Evolutionary conservation across 1,284 basidiomycete genomes (phyloP).

Genomic region (Kalmanozyma brasiliensis): DNA sequence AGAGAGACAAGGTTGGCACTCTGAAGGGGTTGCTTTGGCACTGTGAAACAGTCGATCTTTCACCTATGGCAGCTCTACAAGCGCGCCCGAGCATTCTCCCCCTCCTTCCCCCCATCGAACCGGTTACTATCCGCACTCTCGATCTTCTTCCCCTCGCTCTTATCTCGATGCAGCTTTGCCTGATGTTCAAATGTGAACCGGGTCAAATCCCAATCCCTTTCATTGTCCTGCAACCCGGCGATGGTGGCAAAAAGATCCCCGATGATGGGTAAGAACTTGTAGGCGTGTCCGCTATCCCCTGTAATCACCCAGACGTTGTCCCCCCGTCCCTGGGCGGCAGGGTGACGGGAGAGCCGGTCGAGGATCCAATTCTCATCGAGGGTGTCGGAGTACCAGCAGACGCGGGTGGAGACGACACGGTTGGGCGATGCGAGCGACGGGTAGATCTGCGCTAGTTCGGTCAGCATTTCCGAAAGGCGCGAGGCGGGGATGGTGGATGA

Average conservation of each 20-base stretch:
- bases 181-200: constrained; percentile 52
- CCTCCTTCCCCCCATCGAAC: background rate
- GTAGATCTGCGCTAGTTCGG: constrained; percentile 74
- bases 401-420: constrained; percentile 74
- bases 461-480: constrained; percentile 72
- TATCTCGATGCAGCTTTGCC: constrained; percentile 7
- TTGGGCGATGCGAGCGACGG: constrained; percentile 72
- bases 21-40: too few relatives aligned
- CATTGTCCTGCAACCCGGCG: constrained; percentile 8
- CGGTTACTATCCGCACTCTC: constrained; percentile 31
- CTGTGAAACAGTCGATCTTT: too few relatives aligned
- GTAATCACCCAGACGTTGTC: constrained; percentile 69
- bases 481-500: constrained; percentile 72
- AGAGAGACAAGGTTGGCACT: too few relatives aligned
- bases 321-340: background rate
- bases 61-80: constrained; percentile 3
- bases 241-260: constrained; percentile 78
- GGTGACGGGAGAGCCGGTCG: constrained; percentile 69
- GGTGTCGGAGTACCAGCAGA: constrained; percentile 79
- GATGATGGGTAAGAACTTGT: constrained; percentile 81
- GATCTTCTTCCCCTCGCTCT: background rate
- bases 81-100: constrained; percentile 11
- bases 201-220: constrained; percentile 8
- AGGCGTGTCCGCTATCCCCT: constrained; percentile 71
- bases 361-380: constrained; percentile 71